Evolutionary conservation across 2,329 filamentous ascomycete species (phyloP).

Genomic region (Penicillium sp.): DNA sequence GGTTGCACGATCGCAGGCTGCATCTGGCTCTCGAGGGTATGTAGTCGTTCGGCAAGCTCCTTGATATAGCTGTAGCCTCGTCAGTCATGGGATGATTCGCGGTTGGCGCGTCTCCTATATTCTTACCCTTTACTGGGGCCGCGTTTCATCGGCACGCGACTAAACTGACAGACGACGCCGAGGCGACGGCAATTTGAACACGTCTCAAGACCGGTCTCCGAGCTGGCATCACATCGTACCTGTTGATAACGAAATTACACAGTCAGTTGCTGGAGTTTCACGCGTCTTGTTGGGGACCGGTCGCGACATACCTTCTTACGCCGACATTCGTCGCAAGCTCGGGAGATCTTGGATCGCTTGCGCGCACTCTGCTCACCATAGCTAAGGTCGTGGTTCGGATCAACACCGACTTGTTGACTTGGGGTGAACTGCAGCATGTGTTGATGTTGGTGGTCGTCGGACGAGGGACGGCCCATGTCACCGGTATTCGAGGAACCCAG

Average conservation of each 20-base stretch:
- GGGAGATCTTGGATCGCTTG: constrained; percentile 81
- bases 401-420: constrained; percentile 45
- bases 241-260: constrained; percentile 24
- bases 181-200: constrained; percentile 80
- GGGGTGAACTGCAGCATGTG: constrained; percentile 45
- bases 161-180: constrained; percentile 76
- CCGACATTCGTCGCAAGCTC: constrained; percentile 84
- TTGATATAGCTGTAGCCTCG: constrained; percentile 70
- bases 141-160: constrained; percentile 80
- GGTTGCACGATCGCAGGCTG: constrained; percentile 41
- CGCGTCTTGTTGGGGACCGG: constrained; percentile 16
- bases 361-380: constrained; percentile 63
- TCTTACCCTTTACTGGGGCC: constrained; percentile 81
- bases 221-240: constrained; percentile 80
- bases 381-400: constrained; percentile 48
- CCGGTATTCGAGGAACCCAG: constrained; percentile 38
- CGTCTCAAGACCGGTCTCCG: constrained; percentile 67
- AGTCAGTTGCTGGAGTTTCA: constrained; percentile 21
- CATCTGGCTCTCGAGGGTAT: constrained; percentile 77
- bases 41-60: constrained; percentile 79
- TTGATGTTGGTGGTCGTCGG: constrained; percentile 40
- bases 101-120: constrained; percentile 1
- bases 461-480: constrained; percentile 39
- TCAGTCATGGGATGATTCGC: constrained; percentile 15
- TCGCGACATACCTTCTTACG: constrained; percentile 64